Percentiles rank a stretch among this genome's conserved stretches.
These are phyloP conservation scores for Tripterygium wilfordii DNA, from an alignment of 177 flowering plant genomes.

Conservation along the genomic window DNA sequence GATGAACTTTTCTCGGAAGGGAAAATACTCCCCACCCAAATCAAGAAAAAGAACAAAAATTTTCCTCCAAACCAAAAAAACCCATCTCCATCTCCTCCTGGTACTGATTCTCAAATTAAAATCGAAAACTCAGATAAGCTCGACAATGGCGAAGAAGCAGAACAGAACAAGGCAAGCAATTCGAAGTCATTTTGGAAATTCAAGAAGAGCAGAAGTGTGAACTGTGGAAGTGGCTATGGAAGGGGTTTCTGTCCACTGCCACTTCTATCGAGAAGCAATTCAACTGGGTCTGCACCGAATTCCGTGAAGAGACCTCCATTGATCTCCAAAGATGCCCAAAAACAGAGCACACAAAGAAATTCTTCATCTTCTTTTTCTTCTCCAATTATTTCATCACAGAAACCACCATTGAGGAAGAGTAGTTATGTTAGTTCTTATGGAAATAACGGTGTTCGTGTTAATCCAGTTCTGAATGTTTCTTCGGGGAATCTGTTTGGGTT, in stretches of 20 bases:
- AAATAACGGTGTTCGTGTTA: constrained; percentile 23
- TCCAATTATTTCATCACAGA: constrained; percentile 15
- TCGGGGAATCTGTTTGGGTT: constrained; percentile 40
- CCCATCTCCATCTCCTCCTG: constrained; percentile 1
- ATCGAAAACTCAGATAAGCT: constrained; percentile 1
- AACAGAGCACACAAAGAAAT: constrained; percentile 15
- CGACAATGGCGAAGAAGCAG: constrained; percentile 12
- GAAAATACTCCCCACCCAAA: constrained; percentile 38
- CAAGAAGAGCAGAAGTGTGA: constrained; percentile 46
- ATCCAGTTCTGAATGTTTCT: constrained; percentile 41
- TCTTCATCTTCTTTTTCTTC: constrained; percentile 7
- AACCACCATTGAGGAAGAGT: constrained; percentile 52
- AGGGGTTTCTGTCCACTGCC: constrained; percentile 49
- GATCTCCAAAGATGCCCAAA: constrained; percentile 15
- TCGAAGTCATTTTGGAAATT: constrained; percentile 50
- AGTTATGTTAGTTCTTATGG: constrained; percentile 17
- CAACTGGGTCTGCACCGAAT: constrained; percentile 43
- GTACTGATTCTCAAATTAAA: background rate
- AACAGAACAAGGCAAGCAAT: constrained; percentile 12
- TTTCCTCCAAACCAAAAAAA: constrained; percentile 2
- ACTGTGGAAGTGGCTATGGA: constrained; percentile 43
- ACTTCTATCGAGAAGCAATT: constrained; percentile 46
- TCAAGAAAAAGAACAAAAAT: constrained; percentile 33
- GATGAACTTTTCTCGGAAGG: constrained; percentile 67
- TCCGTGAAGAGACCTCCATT: constrained; percentile 19